These are phyloP conservation scores for Boletellus sp. DNA, from an alignment of 1,284 basidiomycete genomes.

Conservation along the genomic window DNA sequence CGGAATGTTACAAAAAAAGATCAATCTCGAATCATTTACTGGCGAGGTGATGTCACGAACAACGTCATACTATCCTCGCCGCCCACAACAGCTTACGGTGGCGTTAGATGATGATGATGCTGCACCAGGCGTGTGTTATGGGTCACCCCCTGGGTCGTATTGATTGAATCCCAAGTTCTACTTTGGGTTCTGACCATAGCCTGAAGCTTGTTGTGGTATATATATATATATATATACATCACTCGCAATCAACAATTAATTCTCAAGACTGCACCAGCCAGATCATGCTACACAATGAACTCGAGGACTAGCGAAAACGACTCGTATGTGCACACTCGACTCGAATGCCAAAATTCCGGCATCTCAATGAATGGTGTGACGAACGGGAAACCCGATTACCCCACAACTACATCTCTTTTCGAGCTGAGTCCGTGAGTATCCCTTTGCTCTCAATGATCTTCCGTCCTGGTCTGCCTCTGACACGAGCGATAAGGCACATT, in stretches of 20 bases:
- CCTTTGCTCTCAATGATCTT: constrained; percentile 56
- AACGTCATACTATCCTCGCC: neutral
- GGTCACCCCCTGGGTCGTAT: neutral
- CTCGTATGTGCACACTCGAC: neutral
- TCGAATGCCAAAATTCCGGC: neutral
- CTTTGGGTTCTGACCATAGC: neutral
- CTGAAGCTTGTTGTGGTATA: neutral
- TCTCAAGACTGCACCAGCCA: neutral
- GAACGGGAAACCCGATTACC: too few relatives aligned
- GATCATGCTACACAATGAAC: neutral
- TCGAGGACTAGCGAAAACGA: too few relatives aligned
- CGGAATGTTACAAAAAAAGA: constrained; percentile 1
- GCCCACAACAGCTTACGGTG: neutral
- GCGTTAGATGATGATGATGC: neutral
- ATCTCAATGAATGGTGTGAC: neutral
- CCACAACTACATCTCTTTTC: constrained; percentile 13
- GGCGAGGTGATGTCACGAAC: constrained; percentile 4
- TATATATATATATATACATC: neutral
- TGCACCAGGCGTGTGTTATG: neutral
- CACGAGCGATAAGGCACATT: constrained; percentile 69
- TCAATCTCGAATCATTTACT: constrained; percentile 1
- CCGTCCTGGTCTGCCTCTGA: too few relatives aligned
- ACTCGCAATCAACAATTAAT: neutral
- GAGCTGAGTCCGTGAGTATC: constrained; percentile 10
- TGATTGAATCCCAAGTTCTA: neutral